These are phyloP conservation scores for Tripidium arundinaceum DNA, from an alignment of 202 grass and related monocot genomes.

Conservation along the genomic window DNA sequence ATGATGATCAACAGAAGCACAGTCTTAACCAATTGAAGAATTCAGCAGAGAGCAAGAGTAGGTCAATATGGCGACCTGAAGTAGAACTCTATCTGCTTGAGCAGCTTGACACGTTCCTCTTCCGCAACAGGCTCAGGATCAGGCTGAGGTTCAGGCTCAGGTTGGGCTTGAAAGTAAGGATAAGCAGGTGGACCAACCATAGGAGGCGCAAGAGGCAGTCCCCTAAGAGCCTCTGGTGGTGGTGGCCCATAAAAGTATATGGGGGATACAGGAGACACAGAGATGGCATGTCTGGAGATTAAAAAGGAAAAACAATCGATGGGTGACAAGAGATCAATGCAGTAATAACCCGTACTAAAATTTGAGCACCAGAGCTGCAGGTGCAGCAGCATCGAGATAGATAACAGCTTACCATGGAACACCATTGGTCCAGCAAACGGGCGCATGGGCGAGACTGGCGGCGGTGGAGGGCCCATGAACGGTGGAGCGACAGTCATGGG, in stretches of 20 bases:
- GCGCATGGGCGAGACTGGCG: slow-evolving; percentile 25
- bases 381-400: background rate
- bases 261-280: slow-evolving; percentile 37
- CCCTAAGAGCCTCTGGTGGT: slow-evolving; percentile 64
- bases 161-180: slow-evolving; percentile 31
- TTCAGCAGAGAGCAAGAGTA: background rate
- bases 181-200: slow-evolving; percentile 51
- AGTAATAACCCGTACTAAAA: background rate
- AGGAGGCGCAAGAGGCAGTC: slow-evolving; percentile 42
- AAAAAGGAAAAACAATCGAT: background rate
- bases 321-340: background rate
- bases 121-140: background rate
- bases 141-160: background rate
- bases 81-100: slow-evolving; percentile 93
- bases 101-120: slow-evolving; percentile 31
- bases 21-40: background rate
- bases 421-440: slow-evolving; percentile 23
- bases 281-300: slow-evolving; percentile 43
- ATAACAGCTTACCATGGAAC: slow-evolving; percentile 32
- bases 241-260: slow-evolving; percentile 53
- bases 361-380: background rate
- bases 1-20: slow-evolving; percentile 14
- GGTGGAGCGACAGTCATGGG: slow-evolving; percentile 31
- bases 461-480: slow-evolving; percentile 37
- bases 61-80: slow-evolving; percentile 53